Evolutionary conservation across 257 asterid genomes (phyloP).

Genomic region (Solanum phureja): DNA sequence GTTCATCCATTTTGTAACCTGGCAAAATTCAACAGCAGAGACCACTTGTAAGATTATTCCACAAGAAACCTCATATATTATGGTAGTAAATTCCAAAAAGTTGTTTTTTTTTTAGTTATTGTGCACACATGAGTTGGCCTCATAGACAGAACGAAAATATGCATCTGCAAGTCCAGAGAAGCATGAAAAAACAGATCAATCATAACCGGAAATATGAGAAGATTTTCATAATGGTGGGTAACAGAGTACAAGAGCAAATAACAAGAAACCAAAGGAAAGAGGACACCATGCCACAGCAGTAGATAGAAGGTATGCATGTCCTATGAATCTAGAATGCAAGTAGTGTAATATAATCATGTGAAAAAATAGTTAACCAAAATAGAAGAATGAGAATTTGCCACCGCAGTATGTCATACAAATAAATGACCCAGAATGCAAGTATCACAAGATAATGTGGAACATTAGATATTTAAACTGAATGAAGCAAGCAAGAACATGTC

Average conservation of each 20-base stretch:
- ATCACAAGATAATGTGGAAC: background rate
- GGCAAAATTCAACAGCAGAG: conserved; percentile 4
- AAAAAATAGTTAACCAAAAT: background rate
- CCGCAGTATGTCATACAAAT: background rate
- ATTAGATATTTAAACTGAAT: background rate
- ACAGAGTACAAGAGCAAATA: background rate
- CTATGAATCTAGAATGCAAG: background rate
- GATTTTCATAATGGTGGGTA: background rate
- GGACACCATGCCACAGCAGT: background rate
- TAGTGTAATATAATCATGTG: background rate
- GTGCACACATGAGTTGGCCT: background rate
- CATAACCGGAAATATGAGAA: background rate
- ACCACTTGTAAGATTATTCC: background rate
- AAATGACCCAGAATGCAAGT: background rate
- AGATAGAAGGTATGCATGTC: background rate
- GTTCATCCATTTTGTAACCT: conserved; percentile 53
- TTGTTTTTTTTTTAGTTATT: too few species aligned
- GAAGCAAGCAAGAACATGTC: background rate
- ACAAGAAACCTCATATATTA: background rate
- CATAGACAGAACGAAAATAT: background rate
- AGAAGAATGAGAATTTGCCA: background rate
- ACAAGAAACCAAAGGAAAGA: background rate
- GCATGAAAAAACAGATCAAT: background rate
- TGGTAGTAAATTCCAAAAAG: background rate
- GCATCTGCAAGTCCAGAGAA: background rate